Conservation (phyloP, 2,329 filamentous ascomycete species). For the Dothideomycetidae sp. region DNA sequence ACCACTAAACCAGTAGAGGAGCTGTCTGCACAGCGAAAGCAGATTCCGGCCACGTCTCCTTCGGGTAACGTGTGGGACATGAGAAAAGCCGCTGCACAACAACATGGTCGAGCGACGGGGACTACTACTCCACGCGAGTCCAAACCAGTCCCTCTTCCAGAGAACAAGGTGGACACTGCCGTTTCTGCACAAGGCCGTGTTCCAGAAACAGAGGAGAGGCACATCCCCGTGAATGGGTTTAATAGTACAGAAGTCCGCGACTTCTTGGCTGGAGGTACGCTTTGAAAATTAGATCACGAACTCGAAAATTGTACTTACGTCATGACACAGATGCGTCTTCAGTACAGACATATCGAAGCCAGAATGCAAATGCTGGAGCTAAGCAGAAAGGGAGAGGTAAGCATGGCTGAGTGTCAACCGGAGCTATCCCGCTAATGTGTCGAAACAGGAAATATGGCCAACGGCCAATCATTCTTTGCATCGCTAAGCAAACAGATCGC, state of each 20-base stretch:
- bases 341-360: not conserved
- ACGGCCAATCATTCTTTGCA: slow-evolving; percentile 6
- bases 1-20: slow-evolving; percentile 7
- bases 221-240: not conserved
- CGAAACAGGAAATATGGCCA: slow-evolving; percentile 3
- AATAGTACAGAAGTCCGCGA: not conserved
- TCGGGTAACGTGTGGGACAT: slow-evolving; percentile 5
- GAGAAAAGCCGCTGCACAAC: slow-evolving; percentile 4
- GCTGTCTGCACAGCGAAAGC: not conserved
- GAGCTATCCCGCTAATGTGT: not conserved
- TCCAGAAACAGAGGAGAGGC: slow-evolving; percentile 1
- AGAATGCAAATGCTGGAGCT: not conserved
- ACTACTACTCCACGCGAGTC: not conserved
- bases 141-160: not conserved
- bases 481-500: slow-evolving; percentile 4
- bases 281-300: too few species aligned
- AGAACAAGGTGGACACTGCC: not conserved
- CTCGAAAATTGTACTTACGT: too few species aligned
- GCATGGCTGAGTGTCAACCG: not conserved
- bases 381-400: slow-evolving; percentile 1
- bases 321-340: not conserved
- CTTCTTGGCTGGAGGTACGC: not conserved
- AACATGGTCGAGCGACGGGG: slow-evolving; percentile 1
- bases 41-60: slow-evolving; percentile 3
- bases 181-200: not conserved